Conservation (phyloP, 208 protist species). For the Blechomonas ayalai region DNA sequence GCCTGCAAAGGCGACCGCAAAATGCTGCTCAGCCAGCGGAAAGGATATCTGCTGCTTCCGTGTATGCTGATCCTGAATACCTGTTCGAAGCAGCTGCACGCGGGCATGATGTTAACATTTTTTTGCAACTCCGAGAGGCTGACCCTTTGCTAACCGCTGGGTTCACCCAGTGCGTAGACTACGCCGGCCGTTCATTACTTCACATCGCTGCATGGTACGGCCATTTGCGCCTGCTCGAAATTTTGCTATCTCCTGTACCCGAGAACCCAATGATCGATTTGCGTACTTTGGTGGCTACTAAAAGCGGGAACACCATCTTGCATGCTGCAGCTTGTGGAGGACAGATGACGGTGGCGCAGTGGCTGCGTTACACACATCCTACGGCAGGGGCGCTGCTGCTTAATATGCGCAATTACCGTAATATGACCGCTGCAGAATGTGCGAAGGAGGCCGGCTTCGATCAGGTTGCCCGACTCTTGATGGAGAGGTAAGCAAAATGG, state of each 20-base stretch:
- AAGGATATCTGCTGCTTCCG: background rate
- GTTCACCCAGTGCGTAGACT: conserved; percentile 60
- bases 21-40: no score
- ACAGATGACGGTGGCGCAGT: conserved; percentile 42
- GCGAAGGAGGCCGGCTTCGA: conserved; percentile 62
- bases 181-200: conserved; percentile 65
- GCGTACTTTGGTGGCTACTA: conserved; percentile 25
- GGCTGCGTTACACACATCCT: conserved; percentile 50
- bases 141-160: conserved; percentile 59
- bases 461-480: conserved; percentile 40
- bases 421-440: conserved; percentile 58
- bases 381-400: conserved; percentile 33
- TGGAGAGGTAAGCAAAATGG: conserved; percentile 13
- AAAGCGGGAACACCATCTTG: conserved; percentile 69
- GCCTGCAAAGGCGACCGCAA: no score
- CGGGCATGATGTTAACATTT: conserved; percentile 25
- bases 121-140: conserved; percentile 36
- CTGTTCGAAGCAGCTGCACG: conserved; percentile 34
- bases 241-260: conserved; percentile 39
- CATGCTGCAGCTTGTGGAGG: conserved; percentile 64
- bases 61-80: conserved; percentile 36
- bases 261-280: conserved; percentile 29
- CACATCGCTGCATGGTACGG: conserved; percentile 76
- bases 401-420: conserved; percentile 28
- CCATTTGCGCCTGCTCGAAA: conserved; percentile 52